A percentile compares a stretch with the other conserved stretches of the same genome.
These are phyloP conservation scores for Fistulinella prunicolor DNA, from an alignment of 768 basidiomycete species.

Conservation along the genomic window DNA sequence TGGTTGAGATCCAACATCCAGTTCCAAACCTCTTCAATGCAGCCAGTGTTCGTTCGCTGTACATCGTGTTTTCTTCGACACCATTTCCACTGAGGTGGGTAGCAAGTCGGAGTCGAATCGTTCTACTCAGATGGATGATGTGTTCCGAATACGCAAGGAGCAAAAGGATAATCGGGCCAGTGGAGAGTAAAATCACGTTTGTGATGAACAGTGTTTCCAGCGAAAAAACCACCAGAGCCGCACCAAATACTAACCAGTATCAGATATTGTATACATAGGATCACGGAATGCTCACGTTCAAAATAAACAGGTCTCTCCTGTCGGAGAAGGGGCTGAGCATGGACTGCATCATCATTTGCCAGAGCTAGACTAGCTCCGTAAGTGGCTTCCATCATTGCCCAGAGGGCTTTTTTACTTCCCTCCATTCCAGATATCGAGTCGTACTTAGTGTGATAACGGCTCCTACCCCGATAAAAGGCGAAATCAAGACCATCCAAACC, in stretches of 20 bases:
- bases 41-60: slow-evolving; percentile 19
- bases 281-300: slow-evolving; percentile 50
- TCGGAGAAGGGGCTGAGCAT: slow-evolving; percentile 21
- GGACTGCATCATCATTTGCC: slow-evolving; percentile 41
- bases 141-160: slow-evolving; percentile 41
- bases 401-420: slow-evolving; percentile 56
- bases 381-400: slow-evolving; percentile 76
- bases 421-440: slow-evolving; percentile 62
- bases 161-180: slow-evolving; percentile 56
- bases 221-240: slow-evolving; percentile 52
- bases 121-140: slow-evolving; percentile 20
- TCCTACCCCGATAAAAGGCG: slow-evolving; percentile 73
- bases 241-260: slow-evolving; percentile 58
- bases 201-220: slow-evolving; percentile 47
- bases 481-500: slow-evolving; percentile 73
- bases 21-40: slow-evolving; percentile 27
- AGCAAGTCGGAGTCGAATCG: slow-evolving; percentile 12
- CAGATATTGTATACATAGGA: not conserved
- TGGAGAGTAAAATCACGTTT: slow-evolving; percentile 59
- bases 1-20: slow-evolving; percentile 47
- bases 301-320: slow-evolving; percentile 56
- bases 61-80: slow-evolving; percentile 2
- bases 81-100: slow-evolving; percentile 1
- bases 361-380: slow-evolving; percentile 53
- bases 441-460: slow-evolving; percentile 73